Evolutionary conservation across 108 stramenopile species (phyloP).

Genomic region (Skeletonema grethae): DNA sequence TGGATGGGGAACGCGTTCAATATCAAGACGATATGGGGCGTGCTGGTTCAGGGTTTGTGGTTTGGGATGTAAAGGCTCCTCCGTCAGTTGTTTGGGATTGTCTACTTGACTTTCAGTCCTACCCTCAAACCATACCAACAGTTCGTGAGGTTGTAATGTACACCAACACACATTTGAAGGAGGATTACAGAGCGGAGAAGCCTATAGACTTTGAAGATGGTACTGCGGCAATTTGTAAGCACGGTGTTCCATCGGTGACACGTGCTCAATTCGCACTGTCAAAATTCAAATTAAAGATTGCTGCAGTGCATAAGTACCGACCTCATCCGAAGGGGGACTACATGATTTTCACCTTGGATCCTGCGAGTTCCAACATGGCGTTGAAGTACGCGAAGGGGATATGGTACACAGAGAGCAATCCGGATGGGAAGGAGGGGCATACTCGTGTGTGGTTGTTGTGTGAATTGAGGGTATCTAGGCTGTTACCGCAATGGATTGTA

Average conservation of each 20-base stretch:
- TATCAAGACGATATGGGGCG: slow-evolving; percentile 86
- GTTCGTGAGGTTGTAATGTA: slow-evolving; percentile 81
- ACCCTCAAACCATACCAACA: slow-evolving; percentile 82
- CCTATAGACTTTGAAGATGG: slow-evolving; percentile 62
- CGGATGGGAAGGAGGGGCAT: slow-evolving; percentile 68
- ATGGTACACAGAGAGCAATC: slow-evolving; percentile 84
- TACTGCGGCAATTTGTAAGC: slow-evolving; percentile 65
- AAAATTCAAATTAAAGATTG: slow-evolving; percentile 88
- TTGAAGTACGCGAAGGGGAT: slow-evolving; percentile 86
- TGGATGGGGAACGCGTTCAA: slow-evolving; percentile 72
- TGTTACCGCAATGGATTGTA: slow-evolving; percentile 81
- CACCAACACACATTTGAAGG: slow-evolving; percentile 72
- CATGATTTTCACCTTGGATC: slow-evolving; percentile 87
- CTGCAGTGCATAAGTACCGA: slow-evolving; percentile 83
- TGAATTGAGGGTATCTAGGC: slow-evolving; percentile 71
- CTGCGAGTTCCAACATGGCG: slow-evolving; percentile 77
- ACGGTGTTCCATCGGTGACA: slow-evolving; percentile 79
- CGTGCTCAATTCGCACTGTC: slow-evolving; percentile 76
- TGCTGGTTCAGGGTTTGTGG: slow-evolving; percentile 85
- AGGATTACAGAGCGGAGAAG: slow-evolving; percentile 69
- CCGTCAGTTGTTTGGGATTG: slow-evolving; percentile 85
- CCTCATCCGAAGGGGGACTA: slow-evolving; percentile 85
- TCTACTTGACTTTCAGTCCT: slow-evolving; percentile 84
- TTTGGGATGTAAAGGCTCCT: slow-evolving; percentile 80
- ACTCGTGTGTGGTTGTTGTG: slow-evolving; percentile 87